These are phyloP conservation scores for Sanghuangporus baumii DNA, from an alignment of 1,284 basidiomycete genomes.

Conservation along the genomic window DNA sequence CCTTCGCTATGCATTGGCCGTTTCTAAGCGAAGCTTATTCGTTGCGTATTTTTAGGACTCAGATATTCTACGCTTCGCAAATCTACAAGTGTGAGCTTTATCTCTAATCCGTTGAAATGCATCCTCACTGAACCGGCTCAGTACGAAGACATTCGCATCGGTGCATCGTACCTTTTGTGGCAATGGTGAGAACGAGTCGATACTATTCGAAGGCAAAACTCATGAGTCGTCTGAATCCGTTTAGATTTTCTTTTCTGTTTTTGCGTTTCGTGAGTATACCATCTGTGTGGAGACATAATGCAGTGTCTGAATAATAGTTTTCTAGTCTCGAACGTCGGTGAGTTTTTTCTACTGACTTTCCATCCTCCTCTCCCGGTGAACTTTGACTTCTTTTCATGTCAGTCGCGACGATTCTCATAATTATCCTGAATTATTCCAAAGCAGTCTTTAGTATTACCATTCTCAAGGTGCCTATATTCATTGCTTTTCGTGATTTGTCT, in stretches of 20 bases:
- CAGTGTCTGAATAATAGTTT: neutral
- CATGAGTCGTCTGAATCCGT: neutral
- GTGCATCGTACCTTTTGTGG: neutral
- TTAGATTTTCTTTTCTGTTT: neutral
- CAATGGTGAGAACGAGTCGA: neutral
- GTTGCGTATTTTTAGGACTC: neutral
- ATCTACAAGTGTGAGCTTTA: constrained; percentile 3
- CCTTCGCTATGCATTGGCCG: neutral
- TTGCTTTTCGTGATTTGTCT: neutral
- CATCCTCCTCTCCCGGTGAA: neutral
- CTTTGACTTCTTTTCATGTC: neutral
- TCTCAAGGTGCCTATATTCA: neutral
- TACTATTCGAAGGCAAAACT: neutral
- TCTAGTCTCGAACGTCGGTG: neutral
- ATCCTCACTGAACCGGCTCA: neutral
- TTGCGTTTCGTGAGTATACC: neutral
- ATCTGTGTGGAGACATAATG: neutral
- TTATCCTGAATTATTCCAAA: neutral
- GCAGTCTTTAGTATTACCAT: neutral
- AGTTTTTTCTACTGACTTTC: neutral
- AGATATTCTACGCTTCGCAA: constrained; percentile 8
- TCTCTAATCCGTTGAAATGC: neutral
- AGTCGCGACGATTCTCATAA: neutral
- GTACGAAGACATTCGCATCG: neutral
- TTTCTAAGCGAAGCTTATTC: neutral